A percentile compares a stretch with the other conserved stretches of the same genome.
phyloP scores from a whole-genome alignment of 345 rosid genomes.

The Stellera chamaejasme region DNA sequence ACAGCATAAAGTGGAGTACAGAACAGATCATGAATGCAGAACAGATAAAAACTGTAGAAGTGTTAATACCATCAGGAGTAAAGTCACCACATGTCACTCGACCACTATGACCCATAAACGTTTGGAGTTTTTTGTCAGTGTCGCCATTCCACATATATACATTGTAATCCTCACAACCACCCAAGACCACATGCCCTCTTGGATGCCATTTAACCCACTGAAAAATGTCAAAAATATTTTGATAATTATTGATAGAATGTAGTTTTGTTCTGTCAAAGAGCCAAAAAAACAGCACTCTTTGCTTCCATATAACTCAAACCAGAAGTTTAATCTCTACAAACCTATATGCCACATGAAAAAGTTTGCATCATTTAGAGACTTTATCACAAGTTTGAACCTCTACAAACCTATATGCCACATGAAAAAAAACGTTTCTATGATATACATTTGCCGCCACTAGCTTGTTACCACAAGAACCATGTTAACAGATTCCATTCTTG shows the following conservation, averaged over 20 bases:
- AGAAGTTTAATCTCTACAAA: no score
- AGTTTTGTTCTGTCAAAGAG: no score
- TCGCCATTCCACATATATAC: slow-evolving; percentile 99
- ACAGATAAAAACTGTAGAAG: neutral
- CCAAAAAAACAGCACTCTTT: no score
- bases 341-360: no score
- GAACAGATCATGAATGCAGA: neutral
- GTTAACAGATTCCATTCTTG: neutral
- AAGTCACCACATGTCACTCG: slow-evolving; percentile 88
- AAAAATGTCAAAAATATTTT: slow-evolving; percentile 7
- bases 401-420: no score
- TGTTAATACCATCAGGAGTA: slow-evolving; percentile 74
- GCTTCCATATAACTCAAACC: no score
- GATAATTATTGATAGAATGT: slow-evolving; percentile 7
- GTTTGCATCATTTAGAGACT: no score
- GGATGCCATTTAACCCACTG: slow-evolving; percentile 99
- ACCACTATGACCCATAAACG: slow-evolving; percentile 71
- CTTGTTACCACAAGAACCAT: no score
- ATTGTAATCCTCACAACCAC: slow-evolving; percentile 75
- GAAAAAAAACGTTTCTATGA: no score
- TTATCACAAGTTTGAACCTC: no score
- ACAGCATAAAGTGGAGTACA: neutral
- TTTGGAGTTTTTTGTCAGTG: slow-evolving; percentile 51
- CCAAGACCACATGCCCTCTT: slow-evolving; percentile 76
- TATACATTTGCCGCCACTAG: no score